Evolutionary conservation across 2,329 filamentous ascomycete genomes (phyloP).

Genomic region (Curvularia sp.): DNA sequence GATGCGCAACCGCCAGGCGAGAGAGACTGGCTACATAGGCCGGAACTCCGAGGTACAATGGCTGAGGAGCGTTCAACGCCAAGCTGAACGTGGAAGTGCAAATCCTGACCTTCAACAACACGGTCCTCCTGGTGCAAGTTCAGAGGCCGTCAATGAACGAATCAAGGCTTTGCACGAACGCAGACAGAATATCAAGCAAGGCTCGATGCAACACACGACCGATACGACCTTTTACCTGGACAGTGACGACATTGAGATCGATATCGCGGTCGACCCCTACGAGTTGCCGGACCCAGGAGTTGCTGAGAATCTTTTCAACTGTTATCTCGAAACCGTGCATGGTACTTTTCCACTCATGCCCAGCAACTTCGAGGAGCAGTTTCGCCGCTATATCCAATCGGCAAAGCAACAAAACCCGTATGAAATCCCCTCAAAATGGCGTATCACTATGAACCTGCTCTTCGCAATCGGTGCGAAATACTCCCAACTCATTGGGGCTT

Average conservation of each 20-base stretch:
- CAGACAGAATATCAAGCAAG: conserved; percentile 17
- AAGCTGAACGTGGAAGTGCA: conserved; percentile 20
- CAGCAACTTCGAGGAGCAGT: conserved; percentile 30
- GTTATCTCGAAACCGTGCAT: conserved; percentile 50
- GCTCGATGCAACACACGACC: conserved; percentile 28
- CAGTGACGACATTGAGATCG: conserved; percentile 37
- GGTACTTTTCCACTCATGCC: conserved; percentile 44
- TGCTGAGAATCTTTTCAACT: conserved; percentile 45
- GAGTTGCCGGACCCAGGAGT: conserved; percentile 42
- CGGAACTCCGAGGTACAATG: conserved; percentile 47
- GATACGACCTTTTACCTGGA: conserved; percentile 48
- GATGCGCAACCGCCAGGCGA: conserved; percentile 35
- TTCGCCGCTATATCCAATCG: conserved; percentile 25
- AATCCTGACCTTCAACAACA: conserved; percentile 24
- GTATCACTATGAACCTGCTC: conserved; percentile 51
- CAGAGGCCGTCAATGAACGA: conserved; percentile 19
- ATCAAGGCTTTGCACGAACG: conserved; percentile 32
- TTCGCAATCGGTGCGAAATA: conserved; percentile 54
- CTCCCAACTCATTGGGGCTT: conserved; percentile 42
- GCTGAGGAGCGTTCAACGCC: conserved; percentile 40
- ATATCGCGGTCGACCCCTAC: conserved; percentile 35
- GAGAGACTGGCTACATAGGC: conserved; percentile 46
- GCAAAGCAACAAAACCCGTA: conserved; percentile 16
- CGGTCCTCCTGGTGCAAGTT: conserved; percentile 30
- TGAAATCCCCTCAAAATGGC: conserved; percentile 36